Evolutionary conservation across 164 flowering plant species (phyloP), one percentile per base, ranked within the genome.

Genomic region (Umbilicus rupestris): DNA sequence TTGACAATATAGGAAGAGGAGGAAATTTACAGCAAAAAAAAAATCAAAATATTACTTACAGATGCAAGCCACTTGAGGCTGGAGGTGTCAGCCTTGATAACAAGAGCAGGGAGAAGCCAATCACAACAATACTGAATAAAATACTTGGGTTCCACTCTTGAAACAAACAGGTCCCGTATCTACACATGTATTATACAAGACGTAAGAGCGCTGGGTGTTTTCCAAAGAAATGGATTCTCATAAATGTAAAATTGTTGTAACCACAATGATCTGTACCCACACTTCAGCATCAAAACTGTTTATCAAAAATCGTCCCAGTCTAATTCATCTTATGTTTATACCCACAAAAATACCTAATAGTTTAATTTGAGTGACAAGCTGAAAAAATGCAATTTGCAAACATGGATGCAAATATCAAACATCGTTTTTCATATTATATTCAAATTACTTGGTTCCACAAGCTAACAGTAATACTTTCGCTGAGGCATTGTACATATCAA

Each of bases 71-170:
- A 86, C 20, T 76, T 72, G 29, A 95, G 77, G 70, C 78, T 80
- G 52, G 85, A 68, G 33, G 68, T 78, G 59, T 84, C 86, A 33
- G 68, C 87, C 68, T 78, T 69, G 68, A 95, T 52, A 71, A 87
- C 66, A 6, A 90, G 76, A 69, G 90, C 85, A n/a, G 99, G 97
- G 73, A 95, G 92, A 69, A 95, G 96, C 97, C 97, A 95, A 58
- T 73, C 80, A 82, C 92, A 92, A 75, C 96, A 87, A 73, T 82
- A 88, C 52, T 82, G 92, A 72, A 92, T 31, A 66, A 95, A 95
- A 75, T 72, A 76, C 46, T 70, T 77, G 37, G 97, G 88, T 66
- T 91, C 96, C 35, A 82, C 73, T 62, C 79, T 74, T 26, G 67
- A 62, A 46, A 84, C 73, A 74, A 92, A 95, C 65, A 88, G 83